A percentile compares a stretch with the other conserved stretches of the same genome.
These are phyloP conservation scores for Imleria badia DNA, from an alignment of 768 basidiomycete genomes.

Conservation along the genomic window DNA sequence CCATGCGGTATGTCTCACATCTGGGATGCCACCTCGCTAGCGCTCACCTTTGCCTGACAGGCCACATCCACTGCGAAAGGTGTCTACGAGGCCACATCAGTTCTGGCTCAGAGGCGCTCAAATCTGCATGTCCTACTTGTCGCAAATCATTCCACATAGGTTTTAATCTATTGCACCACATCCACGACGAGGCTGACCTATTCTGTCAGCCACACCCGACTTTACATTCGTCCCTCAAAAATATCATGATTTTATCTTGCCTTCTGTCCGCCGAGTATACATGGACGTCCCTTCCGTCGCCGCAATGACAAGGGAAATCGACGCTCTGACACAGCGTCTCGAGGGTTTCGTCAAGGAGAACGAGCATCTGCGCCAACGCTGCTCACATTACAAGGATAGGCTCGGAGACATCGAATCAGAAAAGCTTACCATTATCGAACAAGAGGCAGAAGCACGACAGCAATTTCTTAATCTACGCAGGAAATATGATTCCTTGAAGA, in stretches of 20 bases:
- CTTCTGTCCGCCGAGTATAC: constrained; percentile 56
- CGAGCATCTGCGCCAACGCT: constrained; percentile 42
- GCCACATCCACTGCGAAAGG: constrained; percentile 64
- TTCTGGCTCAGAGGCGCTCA: constrained; percentile 30
- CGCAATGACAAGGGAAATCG: constrained; percentile 33
- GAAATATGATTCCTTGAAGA: constrained; percentile 33
- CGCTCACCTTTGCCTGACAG: constrained; percentile 33
- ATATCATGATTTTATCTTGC: constrained; percentile 55
- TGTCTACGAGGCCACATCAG: constrained; percentile 46
- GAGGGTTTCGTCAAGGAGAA: constrained; percentile 40
- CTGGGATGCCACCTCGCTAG: background rate
- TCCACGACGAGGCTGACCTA: background rate
- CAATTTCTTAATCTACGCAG: constrained; percentile 40
- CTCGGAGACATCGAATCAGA: constrained; percentile 33
- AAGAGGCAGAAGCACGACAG: constrained; percentile 36
- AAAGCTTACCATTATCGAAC: constrained; percentile 27
- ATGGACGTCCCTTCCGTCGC: constrained; percentile 40
- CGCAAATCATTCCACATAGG: constrained; percentile 54
- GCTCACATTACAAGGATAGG: constrained; percentile 40
- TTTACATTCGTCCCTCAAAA: constrained; percentile 52
- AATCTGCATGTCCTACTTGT: constrained; percentile 61
- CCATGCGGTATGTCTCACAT: constrained; percentile 55
- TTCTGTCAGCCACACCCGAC: constrained; percentile 46
- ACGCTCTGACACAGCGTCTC: constrained; percentile 39
- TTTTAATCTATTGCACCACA: constrained; percentile 28